Base-by-base conservation (phyloP, 768 basidiomycete species). In the Mycena belliarum region DNA sequence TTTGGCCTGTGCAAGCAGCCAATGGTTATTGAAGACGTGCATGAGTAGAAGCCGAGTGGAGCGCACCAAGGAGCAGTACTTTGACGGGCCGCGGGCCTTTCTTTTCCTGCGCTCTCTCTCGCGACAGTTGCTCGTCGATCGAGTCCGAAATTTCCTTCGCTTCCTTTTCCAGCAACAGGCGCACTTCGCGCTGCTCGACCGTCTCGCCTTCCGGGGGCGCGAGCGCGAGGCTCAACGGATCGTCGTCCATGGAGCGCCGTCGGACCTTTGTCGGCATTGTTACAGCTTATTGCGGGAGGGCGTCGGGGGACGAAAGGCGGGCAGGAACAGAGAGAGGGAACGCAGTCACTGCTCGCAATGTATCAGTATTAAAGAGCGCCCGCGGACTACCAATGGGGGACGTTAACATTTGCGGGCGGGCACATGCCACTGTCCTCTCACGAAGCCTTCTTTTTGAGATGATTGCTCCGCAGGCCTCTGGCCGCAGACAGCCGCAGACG, bases 111-210 rank as follows among this genome's bases (percentile, higher is more conserved):
- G 68, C 68, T 42, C 77, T 76, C 69, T 82, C 78, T 25, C 68
- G 77, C 63, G 82, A 81, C 52, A 88, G 65, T 60, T 84, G 79
- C 32, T 84, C 82, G 66, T 88, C 87, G 63, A 88, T 88, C n/a
- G 69, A 72, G 63, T 87, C 84, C 0, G 85, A 87, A 35, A 82
- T 64, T 9, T 73, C 73, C 67, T 81, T 84, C 9, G 82, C 86
- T 52, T 77, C 75, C 32, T 68, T 74, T 59, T 88, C 86, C 16
- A 70, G 69, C 4, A 69, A 64, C n/a, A 84, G 55, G 14, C 86
- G 77, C 0, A 62, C 68, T 26, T 79, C 73, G 4, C 80, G 70
- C 56, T 86, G 77, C 20, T 69, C 73, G 3, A 63, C 55, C 0
- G 82, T 76, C 67, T 88, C 87, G 59, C 79, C 73, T 1, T 73